Conservation (phyloP, 2,329 filamentous ascomycete species). For the Sporothrix dimorphospora region DNA sequence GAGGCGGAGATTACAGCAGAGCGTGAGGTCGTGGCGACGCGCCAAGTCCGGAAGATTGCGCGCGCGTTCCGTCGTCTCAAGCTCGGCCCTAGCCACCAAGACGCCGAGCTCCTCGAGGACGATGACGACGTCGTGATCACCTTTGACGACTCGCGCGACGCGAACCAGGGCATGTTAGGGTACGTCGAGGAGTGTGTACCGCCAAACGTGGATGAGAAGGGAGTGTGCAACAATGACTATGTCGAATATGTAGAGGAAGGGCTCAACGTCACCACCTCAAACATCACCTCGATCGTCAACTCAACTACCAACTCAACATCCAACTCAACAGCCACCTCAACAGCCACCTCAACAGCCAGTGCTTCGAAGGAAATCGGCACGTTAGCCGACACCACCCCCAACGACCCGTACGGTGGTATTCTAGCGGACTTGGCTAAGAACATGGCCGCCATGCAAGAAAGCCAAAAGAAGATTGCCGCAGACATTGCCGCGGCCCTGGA, state of each 20-base stretch:
- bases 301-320: neutral
- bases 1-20: neutral
- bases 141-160: neutral
- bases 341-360: neutral
- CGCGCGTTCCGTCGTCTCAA: conserved; percentile 1
- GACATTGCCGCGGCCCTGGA: no score
- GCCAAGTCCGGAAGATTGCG: neutral
- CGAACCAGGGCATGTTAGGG: neutral
- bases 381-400: neutral
- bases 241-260: neutral
- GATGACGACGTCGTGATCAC: neutral
- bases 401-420: neutral
- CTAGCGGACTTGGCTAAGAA: neutral
- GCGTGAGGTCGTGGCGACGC: neutral
- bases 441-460: neutral
- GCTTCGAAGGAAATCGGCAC: neutral
- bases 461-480: neutral
- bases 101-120: neutral
- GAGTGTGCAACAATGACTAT: neutral
- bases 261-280: no score
- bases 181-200: neutral
- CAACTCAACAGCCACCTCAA: neutral
- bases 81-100: neutral
- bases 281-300: no score
- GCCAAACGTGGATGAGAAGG: neutral